Evolutionary conservation across 2,329 filamentous ascomycete species (phyloP).

Genomic region (Talaromyces sp.): DNA sequence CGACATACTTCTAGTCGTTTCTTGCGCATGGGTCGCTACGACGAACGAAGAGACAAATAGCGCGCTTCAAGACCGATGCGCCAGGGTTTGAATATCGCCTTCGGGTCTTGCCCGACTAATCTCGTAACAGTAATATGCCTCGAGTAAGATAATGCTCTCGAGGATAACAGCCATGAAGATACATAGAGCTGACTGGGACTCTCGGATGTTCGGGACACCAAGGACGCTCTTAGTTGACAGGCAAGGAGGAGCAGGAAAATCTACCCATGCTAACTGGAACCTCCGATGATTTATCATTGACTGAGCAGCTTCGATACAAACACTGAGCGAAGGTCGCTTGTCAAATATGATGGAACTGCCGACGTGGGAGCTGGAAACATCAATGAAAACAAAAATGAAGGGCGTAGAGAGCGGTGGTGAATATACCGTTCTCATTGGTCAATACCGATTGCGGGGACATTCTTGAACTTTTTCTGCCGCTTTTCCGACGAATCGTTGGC

Average conservation of each 20-base stretch:
- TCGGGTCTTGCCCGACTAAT: neutral
- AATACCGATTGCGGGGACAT: neutral
- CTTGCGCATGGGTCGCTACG: neutral
- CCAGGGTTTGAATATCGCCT: too few relatives aligned
- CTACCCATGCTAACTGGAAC: too few relatives aligned
- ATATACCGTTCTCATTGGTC: neutral
- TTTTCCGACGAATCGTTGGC: neutral
- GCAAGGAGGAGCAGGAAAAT: neutral
- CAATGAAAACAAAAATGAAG: neutral
- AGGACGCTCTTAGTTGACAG: neutral
- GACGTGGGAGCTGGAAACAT: neutral
- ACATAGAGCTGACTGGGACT: neutral
- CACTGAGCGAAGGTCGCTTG: neutral
- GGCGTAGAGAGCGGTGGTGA: neutral
- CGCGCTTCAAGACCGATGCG: neutral
- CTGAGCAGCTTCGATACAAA: neutral
- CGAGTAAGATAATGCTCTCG: neutral
- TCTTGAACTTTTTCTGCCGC: constrained; percentile 1
- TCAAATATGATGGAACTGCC: neutral
- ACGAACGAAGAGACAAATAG: neutral
- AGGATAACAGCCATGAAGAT: neutral
- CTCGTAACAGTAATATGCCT: neutral
- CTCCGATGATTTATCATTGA: neutral
- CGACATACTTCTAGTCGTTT: neutral
- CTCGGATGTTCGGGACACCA: neutral